A percentile compares a stretch with the other conserved stretches of the same genome.
Conservation (phyloP, 2,329 filamentous ascomycete genomes). For the Daldinia sp. region DNA sequence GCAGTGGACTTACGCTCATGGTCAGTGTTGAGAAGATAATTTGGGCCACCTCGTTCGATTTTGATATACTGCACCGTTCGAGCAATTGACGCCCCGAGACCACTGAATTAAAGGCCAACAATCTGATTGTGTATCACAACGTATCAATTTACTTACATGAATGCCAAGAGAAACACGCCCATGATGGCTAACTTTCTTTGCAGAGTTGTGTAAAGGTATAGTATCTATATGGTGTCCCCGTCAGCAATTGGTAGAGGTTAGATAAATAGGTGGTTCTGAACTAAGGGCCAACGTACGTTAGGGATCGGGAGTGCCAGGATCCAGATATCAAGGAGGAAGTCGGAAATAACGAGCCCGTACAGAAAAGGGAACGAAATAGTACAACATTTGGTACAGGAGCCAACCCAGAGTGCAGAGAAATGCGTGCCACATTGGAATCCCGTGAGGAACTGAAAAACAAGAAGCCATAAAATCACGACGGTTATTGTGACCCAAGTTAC, state of each 20-base stretch:
- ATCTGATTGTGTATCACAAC: not conserved
- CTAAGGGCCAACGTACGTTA: not conserved
- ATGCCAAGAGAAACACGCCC: not conserved
- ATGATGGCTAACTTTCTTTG: not conserved
- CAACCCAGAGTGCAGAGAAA: not conserved
- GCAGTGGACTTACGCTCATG: not conserved
- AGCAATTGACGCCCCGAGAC: not conserved
- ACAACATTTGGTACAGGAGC: not conserved
- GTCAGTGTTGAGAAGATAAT: not conserved
- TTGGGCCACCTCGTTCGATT: not conserved
- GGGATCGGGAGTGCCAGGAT: not conserved
- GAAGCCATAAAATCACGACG: not conserved
- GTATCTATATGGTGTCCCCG: not conserved
- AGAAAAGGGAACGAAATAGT: not conserved
- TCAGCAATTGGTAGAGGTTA: not conserved
- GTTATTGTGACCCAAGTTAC: no score
- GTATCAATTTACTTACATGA: not conserved
- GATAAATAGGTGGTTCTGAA: not conserved
- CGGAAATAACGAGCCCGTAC: not conserved
- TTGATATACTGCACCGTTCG: not conserved
- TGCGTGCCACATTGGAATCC: not conserved
- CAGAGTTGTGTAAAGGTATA: not conserved
- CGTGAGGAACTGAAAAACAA: not conserved
- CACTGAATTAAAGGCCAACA: not conserved
- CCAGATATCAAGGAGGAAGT: not conserved